phyloP scores from a whole-genome alignment of 345 rosid species.

The Capsella bursapastoris region DNA sequence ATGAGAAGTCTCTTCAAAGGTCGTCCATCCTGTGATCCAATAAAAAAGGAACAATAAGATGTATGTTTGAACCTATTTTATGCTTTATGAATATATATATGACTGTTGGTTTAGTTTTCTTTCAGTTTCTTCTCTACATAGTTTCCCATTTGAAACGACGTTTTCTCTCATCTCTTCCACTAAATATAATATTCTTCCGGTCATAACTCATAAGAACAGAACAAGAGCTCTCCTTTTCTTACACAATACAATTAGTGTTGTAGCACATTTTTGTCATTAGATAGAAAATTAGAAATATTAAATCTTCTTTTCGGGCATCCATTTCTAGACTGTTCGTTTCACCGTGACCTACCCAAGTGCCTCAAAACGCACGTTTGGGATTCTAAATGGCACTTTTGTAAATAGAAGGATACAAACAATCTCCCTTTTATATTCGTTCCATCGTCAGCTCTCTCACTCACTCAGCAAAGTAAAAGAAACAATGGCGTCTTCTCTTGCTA shows the following conservation, averaged over 20 bases:
- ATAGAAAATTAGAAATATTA: neutral
- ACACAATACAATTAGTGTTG: neutral
- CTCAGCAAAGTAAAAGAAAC: neutral
- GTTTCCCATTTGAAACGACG: neutral
- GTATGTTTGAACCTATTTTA: constrained; percentile 28
- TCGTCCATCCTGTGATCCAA: too few species aligned
- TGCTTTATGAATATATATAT: constrained; percentile 19
- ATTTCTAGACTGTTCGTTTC: neutral
- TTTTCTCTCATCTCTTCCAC: constrained; percentile 1
- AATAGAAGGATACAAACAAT: neutral
- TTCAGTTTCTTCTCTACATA: neutral
- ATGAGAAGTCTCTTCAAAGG: constrained; percentile 5
- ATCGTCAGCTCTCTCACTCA: neutral
- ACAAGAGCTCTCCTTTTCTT: neutral
- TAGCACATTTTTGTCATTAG: neutral
- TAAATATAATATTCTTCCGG: neutral
- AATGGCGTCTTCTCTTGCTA: constrained; percentile 46
- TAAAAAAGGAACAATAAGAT: constrained; percentile 2
- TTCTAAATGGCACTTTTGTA: constrained; percentile 35
- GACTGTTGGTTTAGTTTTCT: constrained; percentile 7
- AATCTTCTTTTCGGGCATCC: neutral
- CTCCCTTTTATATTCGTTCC: constrained; percentile 7
- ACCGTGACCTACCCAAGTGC: constrained; percentile 28
- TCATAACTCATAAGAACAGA: constrained; percentile 1
- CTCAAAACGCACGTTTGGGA: constrained; percentile 39